Base-by-base conservation (phyloP, 768 basidiomycete species). In the Lentinus tigrinus region DNA sequence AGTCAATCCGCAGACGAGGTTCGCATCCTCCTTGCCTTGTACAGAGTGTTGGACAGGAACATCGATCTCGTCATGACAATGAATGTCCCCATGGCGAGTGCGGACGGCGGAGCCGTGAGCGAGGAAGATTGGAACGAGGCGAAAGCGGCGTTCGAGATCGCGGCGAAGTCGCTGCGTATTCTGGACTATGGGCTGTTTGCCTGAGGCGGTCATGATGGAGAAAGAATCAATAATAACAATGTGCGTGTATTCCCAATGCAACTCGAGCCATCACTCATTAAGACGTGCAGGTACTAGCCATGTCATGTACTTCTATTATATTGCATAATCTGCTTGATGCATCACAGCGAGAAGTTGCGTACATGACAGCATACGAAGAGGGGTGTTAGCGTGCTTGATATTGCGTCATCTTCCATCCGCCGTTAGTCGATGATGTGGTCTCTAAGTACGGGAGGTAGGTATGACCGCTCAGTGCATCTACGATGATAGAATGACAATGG, bases 21-120 rank as follows among this genome's bases (percentile, higher is more conserved):
- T 47, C 80, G 80, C 31, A 85, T 98, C 63, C 78, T 85, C 28
- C 76, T 98, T 68, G 92, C 88, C 5, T 79, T 98, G 13, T 98
- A 86, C 75, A 84, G 96, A 34, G 76, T 96, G 21, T 75, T 82
- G 64, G 67, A 75, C 23, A 91, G 90, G 70, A 77, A 78, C 34
- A 81, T 88, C 6, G 97, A 99, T 69, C 70, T 99, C 21, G 89
- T 97, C 27, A 79, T 91, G 59, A 89, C 90, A 17, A 87, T 88
- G 68, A 98, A 95, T 72, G 80, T 90, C 21, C 95, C 95, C 28
- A 73, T 78, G 39, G 69, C 69, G 46, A 73, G 82, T 11, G 71
- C 72, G 16, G 79, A 81, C 54, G 78, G 75, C 42, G 78, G 74
- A 16, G 77, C 74, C 51, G 76, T 82, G 38, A 57, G 56, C 27